phyloP scores from a whole-genome alignment of 768 basidiomycete genomes.

The Rhodosporidiobolus odoratus region DNA sequence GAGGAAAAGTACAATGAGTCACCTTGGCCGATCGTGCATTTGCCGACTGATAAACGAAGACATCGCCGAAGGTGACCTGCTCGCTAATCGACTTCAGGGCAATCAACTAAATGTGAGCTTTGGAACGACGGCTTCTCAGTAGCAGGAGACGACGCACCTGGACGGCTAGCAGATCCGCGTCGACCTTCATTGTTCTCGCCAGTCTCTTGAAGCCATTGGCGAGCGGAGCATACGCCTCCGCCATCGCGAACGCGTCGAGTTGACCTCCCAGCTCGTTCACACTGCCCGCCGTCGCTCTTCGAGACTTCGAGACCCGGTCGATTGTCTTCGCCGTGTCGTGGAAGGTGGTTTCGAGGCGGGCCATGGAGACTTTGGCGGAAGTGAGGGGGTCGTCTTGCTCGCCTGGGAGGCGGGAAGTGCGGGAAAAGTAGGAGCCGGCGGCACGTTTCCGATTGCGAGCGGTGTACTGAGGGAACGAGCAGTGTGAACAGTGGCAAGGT shows the following conservation, averaged over 20 bases:
- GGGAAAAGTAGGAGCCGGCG: slow-evolving; percentile 17
- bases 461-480: slow-evolving; percentile 44
- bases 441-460: slow-evolving; percentile 36
- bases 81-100: slow-evolving; percentile 66
- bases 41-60: slow-evolving; percentile 89
- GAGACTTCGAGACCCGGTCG: slow-evolving; percentile 71
- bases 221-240: slow-evolving; percentile 78
- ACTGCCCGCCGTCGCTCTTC: slow-evolving; percentile 64
- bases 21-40: slow-evolving; percentile 92
- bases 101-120: background rate
- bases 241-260: slow-evolving; percentile 77
- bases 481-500: background rate
- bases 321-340: slow-evolving; percentile 87
- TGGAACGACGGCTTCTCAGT: too few species aligned
- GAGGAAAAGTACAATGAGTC: slow-evolving; percentile 2
- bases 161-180: slow-evolving; percentile 51
- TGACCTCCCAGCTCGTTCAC: slow-evolving; percentile 93
- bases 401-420: slow-evolving; percentile 13
- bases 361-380: slow-evolving; percentile 80
- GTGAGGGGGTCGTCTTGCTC: slow-evolving; percentile 58
- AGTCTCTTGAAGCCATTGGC: slow-evolving; percentile 77
- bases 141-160: slow-evolving; percentile 50
- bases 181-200: slow-evolving; percentile 70
- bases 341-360: slow-evolving; percentile 84
- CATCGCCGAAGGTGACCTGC: slow-evolving; percentile 92